These are phyloP conservation scores for Monosporozyma siamensis DNA, from an alignment of 805 yeast species.

Conservation along the genomic window DNA sequence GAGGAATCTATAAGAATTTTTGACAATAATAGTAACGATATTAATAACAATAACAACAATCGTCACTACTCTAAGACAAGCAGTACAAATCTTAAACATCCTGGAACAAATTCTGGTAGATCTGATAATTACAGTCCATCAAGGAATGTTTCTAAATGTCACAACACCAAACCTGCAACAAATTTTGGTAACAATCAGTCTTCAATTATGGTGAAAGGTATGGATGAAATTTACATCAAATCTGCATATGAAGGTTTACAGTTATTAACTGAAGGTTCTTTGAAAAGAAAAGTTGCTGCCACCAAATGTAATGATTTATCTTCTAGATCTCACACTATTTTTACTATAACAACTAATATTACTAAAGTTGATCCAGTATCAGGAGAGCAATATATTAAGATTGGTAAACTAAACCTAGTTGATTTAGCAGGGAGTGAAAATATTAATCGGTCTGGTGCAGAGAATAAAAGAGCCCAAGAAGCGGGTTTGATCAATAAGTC, in stretches of 20 bases:
- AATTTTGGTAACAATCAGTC: constrained; percentile 6
- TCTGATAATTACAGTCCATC: neutral
- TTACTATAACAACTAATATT: constrained; percentile 55
- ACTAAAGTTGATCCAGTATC: constrained; percentile 40
- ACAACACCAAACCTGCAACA: neutral
- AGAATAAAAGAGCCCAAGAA: constrained; percentile 74
- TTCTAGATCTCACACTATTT: constrained; percentile 73
- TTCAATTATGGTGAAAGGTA: constrained; percentile 45
- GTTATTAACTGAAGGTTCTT: constrained; percentile 47
- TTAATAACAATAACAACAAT: constrained; percentile 1
- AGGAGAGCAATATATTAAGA: constrained; percentile 41
- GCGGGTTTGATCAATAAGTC: constrained; percentile 89
- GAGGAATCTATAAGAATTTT: constrained; percentile 36
- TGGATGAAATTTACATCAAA: constrained; percentile 44
- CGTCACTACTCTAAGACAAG: no score
- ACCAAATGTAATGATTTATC: constrained; percentile 71
- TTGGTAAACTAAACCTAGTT: constrained; percentile 74
- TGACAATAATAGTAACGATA: constrained; percentile 33
- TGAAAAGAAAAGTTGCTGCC: constrained; percentile 61
- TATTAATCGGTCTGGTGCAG: constrained; percentile 75
- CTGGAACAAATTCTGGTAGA: neutral
- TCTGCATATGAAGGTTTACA: constrained; percentile 43
- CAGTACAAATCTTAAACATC: no score
- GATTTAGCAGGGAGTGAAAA: constrained; percentile 93
- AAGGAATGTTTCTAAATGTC: neutral